phyloP scores from a whole-genome alignment of 2,329 filamentous ascomycete genomes.

The Aspergillus costaricaensis region DNA sequence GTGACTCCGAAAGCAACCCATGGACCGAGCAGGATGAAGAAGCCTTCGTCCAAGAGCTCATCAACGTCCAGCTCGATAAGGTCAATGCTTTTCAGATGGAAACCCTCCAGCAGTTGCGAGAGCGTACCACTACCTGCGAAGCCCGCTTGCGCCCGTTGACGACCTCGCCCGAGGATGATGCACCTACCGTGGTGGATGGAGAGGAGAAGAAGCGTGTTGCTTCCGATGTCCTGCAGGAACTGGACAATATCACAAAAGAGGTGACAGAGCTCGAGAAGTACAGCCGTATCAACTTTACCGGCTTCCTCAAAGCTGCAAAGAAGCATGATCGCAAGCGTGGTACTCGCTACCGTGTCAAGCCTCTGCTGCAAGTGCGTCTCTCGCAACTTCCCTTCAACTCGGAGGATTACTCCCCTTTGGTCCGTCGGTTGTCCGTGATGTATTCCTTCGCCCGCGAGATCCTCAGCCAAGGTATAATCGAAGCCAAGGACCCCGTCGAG shows the following conservation, averaged over 20 bases:
- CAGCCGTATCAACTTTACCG: conserved; percentile 94
- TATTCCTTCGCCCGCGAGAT: conserved; percentile 91
- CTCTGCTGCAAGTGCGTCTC: conserved; percentile 86
- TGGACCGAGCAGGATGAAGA: conserved; percentile 97
- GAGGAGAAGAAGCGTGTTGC: conserved; percentile 56
- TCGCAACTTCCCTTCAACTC: conserved; percentile 92
- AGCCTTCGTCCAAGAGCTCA: conserved; percentile 88
- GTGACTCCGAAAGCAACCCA: conserved; percentile 57
- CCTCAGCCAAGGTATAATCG: conserved; percentile 51
- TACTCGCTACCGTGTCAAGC: conserved; percentile 80
- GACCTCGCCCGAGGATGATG: conserved; percentile 37
- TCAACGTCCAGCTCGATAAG: conserved; percentile 94
- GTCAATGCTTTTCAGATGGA: conserved; percentile 85
- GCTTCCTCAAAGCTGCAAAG: conserved; percentile 97
- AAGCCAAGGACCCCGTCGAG: conserved; percentile 55
- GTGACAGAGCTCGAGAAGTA: conserved; percentile 93
- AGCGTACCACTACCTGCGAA: conserved; percentile 73
- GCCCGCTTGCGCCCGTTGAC: conserved; percentile 63
- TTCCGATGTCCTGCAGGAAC: conserved; percentile 72
- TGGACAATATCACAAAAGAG: conserved; percentile 86
- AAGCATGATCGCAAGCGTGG: conserved; percentile 97
- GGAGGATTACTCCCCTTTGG: conserved; percentile 85
- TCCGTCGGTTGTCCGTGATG: conserved; percentile 88
- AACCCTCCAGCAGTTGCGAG: conserved; percentile 77
- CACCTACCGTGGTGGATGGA: conserved; percentile 37